Evolutionary conservation across 108 stramenopile genomes (phyloP), one percentile per base, ranked within the genome.

Genomic region (Cylindrotheca closterium): DNA sequence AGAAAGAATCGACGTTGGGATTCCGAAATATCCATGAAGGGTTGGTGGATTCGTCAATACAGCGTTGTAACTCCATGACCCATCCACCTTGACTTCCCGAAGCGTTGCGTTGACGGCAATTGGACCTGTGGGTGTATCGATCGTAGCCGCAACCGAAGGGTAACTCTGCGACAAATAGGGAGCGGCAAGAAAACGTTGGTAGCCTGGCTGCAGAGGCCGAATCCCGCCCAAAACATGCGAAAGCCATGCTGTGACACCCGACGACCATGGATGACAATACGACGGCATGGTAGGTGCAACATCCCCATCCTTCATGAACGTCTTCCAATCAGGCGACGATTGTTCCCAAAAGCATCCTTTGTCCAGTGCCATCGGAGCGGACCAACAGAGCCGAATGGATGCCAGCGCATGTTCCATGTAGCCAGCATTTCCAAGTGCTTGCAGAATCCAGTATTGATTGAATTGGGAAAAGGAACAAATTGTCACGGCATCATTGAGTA

Each of bases 301-400:
- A 37, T 68, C 78, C 1, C 70, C 70, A n/a, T 66, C 70, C 1
- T 79, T 59, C 62, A 60, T 37, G 25, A 69, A 74, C 7, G 30
- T 17, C 17, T 30, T 2, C 79, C 79, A 79, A 24, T 69, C 72
- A 0, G 79, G 79, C 26, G 60, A 60, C 37, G 30, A 62, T 0
- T 74, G 3, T 58, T 79, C 79, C 60, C 58, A 69, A 56, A 79
- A 79, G 30, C 79, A 79, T 19, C 79, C 79, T 50, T 60, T 79
- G 32, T 65, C 62, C 32, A 71, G 12, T 45, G 57, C 51, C 59
- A 70, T 60, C 74, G 70, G 70, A 8, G 69, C 27, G 3, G 58
- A 69, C 79, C 79, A 79, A 45, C 79, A 79, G 17, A 71, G 52
- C 29, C 65, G 26, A 23, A 75, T 71, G 18, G 66, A 69, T 46